phyloP scores from a whole-genome alignment of 306 rosid species.

The Malus sylvestris region DNA sequence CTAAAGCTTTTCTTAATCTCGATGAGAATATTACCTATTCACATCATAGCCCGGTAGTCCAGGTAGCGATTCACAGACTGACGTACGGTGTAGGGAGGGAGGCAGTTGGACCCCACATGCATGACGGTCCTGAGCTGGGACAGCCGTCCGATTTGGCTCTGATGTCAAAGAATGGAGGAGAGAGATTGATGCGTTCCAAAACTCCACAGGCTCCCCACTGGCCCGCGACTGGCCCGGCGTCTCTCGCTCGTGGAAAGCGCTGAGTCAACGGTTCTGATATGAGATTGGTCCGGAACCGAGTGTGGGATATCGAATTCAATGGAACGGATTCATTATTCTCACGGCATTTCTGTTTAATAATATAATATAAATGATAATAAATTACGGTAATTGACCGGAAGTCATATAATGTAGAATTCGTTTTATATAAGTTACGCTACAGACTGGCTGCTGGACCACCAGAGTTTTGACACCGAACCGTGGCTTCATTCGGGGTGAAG shows the following conservation, averaged over 20 bases:
- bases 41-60: neutral
- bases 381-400: neutral
- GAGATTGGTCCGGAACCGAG: neutral
- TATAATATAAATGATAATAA: too few species aligned
- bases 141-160: neutral
- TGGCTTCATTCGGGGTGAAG: conserved; percentile 7
- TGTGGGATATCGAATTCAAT: neutral
- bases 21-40: neutral
- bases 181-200: conserved; percentile 44
- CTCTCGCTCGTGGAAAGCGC: conserved; percentile 22
- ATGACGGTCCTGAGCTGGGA: neutral
- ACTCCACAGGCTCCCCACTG: conserved; percentile 4
- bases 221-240: conserved; percentile 33
- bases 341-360: neutral
- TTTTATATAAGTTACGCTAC: too few species aligned
- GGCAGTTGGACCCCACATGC: neutral
- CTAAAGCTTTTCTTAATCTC: neutral
- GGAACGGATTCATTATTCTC: neutral
- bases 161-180: neutral
- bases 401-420: too few species aligned
- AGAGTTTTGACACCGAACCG: neutral
- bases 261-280: conserved; percentile 34
- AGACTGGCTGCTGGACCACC: neutral
- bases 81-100: neutral
- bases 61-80: neutral